These are phyloP conservation scores for Apiospora rasikravindrae DNA, from an alignment of 2,329 filamentous ascomycete species.

Conservation along the genomic window DNA sequence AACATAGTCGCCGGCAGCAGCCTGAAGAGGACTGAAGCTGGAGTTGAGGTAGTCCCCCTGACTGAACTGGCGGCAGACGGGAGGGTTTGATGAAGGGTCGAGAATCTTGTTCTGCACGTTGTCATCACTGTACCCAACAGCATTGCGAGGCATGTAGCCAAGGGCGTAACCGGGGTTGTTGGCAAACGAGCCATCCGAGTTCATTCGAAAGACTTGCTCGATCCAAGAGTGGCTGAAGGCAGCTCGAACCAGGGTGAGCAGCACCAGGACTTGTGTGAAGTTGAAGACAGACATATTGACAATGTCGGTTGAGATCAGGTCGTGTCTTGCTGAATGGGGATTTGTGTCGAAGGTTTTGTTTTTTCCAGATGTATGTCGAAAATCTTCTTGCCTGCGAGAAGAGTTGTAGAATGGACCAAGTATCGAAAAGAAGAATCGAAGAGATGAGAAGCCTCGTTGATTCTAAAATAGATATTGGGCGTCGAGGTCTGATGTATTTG, in stretches of 20 bases:
- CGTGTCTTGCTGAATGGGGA: not conserved
- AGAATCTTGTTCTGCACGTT: constrained; percentile 64
- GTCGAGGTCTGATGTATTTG: not conserved
- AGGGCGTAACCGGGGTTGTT: constrained; percentile 77
- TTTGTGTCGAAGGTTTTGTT: not conserved
- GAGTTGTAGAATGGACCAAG: not conserved
- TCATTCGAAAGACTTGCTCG: constrained; percentile 75
- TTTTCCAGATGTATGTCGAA: constrained; percentile 1
- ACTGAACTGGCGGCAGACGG: constrained; percentile 68
- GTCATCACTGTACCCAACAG: constrained; percentile 61
- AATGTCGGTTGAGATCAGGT: not conserved
- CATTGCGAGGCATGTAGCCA: constrained; percentile 65
- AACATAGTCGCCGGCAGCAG: constrained; percentile 64
- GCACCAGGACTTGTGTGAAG: constrained; percentile 25
- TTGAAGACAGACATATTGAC: not conserved
- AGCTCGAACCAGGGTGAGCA: constrained; percentile 40
- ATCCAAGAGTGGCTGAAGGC: constrained; percentile 78
- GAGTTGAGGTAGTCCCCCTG: constrained; percentile 61
- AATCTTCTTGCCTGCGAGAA: not conserved
- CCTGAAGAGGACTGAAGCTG: constrained; percentile 64
- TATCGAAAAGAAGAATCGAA: not conserved
- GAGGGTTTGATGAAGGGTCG: constrained; percentile 51
- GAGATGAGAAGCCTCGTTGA: not conserved
- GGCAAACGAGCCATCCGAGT: constrained; percentile 74
- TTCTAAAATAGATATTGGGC: not conserved